These are phyloP conservation scores for Hymenotorrendiella dingleyae DNA, from an alignment of 2,329 filamentous ascomycete genomes.

Conservation along the genomic window DNA sequence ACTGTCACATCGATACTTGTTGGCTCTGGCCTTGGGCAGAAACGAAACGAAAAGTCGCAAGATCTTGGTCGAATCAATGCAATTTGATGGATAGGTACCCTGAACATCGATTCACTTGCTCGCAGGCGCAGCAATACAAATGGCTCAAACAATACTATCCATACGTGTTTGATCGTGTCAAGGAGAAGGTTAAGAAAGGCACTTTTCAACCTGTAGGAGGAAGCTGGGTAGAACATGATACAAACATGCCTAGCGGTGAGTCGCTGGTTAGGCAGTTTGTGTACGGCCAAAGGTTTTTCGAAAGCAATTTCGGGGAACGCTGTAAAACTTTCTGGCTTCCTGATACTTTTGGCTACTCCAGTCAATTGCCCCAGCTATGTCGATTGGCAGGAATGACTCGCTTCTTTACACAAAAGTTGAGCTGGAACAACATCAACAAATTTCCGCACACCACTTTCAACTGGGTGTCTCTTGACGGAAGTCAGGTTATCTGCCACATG, in stretches of 20 bases:
- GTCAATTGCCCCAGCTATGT: constrained; percentile 89
- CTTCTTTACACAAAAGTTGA: constrained; percentile 97
- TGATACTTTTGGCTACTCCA: constrained; percentile 96
- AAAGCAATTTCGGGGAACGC: constrained; percentile 83
- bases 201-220: constrained; percentile 93
- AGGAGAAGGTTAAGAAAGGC: constrained; percentile 82
- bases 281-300: constrained; percentile 92
- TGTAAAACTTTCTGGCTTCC: constrained; percentile 95
- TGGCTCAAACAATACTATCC: constrained; percentile 92
- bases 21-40: constrained; percentile 99
- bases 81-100: constrained; percentile 92
- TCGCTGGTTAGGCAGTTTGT: constrained; percentile 90
- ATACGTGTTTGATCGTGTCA: constrained; percentile 82
- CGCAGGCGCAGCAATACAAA: constrained; percentile 95
- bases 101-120: constrained; percentile 86
- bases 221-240: constrained; percentile 98
- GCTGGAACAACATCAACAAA: constrained; percentile 99
- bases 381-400: constrained; percentile 91
- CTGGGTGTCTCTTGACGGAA: constrained; percentile 93
- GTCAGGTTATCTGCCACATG: constrained; percentile 97
- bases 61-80: constrained; percentile 96
- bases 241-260: constrained; percentile 93
- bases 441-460: constrained; percentile 99
- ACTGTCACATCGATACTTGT: constrained; percentile 97
- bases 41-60: constrained; percentile 91